phyloP scores from a whole-genome alignment of 2,329 filamentous ascomycete species.

The Exophiala aquamarina region DNA sequence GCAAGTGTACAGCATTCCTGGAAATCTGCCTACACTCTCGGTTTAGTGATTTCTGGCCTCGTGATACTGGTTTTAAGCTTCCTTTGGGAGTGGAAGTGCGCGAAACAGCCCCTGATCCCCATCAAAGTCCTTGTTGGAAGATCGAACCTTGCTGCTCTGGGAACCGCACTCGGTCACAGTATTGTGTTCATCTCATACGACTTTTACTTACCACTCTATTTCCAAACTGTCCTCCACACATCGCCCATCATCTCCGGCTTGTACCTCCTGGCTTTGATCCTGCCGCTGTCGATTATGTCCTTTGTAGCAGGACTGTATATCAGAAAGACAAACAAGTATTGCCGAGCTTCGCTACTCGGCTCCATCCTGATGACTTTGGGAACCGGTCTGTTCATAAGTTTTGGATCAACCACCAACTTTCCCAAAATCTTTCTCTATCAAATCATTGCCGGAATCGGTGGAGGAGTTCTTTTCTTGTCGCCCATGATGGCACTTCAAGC shows the following conservation, averaged over 20 bases:
- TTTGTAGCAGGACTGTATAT: conserved; percentile 64
- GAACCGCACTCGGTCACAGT: not conserved
- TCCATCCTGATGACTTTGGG: conserved; percentile 62
- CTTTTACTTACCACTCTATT: conserved; percentile 80
- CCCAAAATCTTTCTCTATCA: conserved; percentile 53
- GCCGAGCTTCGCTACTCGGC: conserved; percentile 48
- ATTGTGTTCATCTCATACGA: conserved; percentile 35
- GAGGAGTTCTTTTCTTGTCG: conserved; percentile 54
- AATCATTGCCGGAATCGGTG: conserved; percentile 55
- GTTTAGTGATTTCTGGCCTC: not conserved
- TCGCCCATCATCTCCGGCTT: conserved; percentile 70
- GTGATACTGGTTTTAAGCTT: not conserved
- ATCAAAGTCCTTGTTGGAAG: conserved; percentile 3
- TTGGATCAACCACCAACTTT: conserved; percentile 53
- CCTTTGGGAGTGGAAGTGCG: not conserved
- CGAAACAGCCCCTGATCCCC: conserved; percentile 9
- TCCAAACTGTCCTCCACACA: conserved; percentile 69
- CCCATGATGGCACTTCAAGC: conserved; percentile 58
- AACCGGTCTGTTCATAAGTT: conserved; percentile 62
- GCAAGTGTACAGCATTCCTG: not conserved
- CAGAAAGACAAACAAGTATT: conserved; percentile 68
- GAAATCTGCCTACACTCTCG: not conserved
- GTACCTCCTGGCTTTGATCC: conserved; percentile 67
- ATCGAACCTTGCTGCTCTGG: conserved; percentile 47
- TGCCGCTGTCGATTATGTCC: conserved; percentile 65